phyloP scores from a whole-genome alignment of 2,329 filamentous ascomycete species.

The Apiospora marii region DNA sequence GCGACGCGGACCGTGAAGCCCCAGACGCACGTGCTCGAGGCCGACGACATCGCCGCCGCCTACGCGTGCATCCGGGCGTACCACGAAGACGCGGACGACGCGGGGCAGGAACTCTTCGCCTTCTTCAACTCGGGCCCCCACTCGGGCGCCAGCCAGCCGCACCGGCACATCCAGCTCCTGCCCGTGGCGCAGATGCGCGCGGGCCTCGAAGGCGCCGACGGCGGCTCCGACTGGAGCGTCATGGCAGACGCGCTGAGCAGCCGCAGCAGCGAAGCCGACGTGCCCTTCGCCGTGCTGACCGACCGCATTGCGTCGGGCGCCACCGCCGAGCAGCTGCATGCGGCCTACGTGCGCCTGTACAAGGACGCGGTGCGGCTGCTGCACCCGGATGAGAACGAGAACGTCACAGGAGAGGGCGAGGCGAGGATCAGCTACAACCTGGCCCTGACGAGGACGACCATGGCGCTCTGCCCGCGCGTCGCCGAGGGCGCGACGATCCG shows the following conservation, averaged over 20 bases:
- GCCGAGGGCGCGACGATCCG: conserved; percentile 55
- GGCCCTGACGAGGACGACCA: conserved; percentile 60
- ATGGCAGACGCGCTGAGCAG: conserved; percentile 51
- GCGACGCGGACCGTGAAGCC: conserved; percentile 68
- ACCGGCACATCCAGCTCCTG: conserved; percentile 76
- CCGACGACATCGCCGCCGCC: conserved; percentile 66
- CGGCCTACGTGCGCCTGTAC: conserved; percentile 58
- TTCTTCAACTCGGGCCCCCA: conserved; percentile 76
- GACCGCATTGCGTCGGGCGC: conserved; percentile 47
- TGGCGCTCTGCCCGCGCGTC: conserved; percentile 63
- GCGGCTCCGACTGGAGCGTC: conserved; percentile 53
- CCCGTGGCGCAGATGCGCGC: conserved; percentile 69
- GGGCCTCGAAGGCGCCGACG: conserved; percentile 48
- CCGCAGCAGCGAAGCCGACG: conserved; percentile 26
- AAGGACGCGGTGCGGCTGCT: conserved; percentile 46
- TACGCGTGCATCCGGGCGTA: conserved; percentile 69
- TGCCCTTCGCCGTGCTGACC: conserved; percentile 56
- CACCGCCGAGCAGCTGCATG: conserved; percentile 47
- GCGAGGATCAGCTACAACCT: conserved; percentile 70
- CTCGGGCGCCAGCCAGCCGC: conserved; percentile 76
- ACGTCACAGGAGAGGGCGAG: conserved; percentile 45
- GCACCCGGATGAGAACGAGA: conserved; percentile 32
- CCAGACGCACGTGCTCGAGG: conserved; percentile 71
- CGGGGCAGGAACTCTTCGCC: conserved; percentile 58
- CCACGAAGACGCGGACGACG: conserved; percentile 28